These are phyloP conservation scores for Colletotrichum australisinense DNA, from an alignment of 2,329 filamentous ascomycete species.

Conservation along the genomic window DNA sequence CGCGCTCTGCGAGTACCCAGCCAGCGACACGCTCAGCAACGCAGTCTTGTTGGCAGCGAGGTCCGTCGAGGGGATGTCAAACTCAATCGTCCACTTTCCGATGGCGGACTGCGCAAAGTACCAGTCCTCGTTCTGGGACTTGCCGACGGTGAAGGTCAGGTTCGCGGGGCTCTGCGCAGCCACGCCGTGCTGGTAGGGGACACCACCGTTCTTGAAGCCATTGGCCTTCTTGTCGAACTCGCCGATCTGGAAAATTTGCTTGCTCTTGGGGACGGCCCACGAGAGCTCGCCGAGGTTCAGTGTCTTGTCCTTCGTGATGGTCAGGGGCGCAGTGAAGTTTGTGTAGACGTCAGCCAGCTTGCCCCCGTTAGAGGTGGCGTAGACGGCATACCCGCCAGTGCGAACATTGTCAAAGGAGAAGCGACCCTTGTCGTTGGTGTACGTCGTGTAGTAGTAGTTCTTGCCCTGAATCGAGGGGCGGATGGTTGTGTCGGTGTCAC, in stretches of 20 bases:
- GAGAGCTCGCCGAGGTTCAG: constrained; percentile 20
- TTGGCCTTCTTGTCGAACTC: constrained; percentile 54
- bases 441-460: constrained; percentile 56
- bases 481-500: constrained; percentile 51
- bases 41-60: constrained; percentile 38
- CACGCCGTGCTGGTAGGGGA: constrained; percentile 52
- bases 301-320: constrained; percentile 41
- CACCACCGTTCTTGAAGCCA: constrained; percentile 54
- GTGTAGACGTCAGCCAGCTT: constrained; percentile 53
- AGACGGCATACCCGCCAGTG: constrained; percentile 53
- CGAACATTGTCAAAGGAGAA: constrained; percentile 55
- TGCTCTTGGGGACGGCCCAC: constrained; percentile 15
- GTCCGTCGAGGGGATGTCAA: constrained; percentile 26
- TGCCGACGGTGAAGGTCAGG: constrained; percentile 53
- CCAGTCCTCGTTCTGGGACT: constrained; percentile 51
- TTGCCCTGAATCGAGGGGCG: constrained; percentile 31
- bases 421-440: constrained; percentile 51
- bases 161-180: constrained; percentile 54
- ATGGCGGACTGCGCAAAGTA: constrained; percentile 54
- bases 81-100: constrained; percentile 44
- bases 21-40: constrained; percentile 50
- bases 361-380: constrained; percentile 58
- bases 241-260: constrained; percentile 56
- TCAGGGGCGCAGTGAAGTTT: constrained; percentile 49
- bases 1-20: constrained; percentile 47